phyloP scores from a whole-genome alignment of 78 protist genomes.

The Monosiga brevicollis region DNA sequence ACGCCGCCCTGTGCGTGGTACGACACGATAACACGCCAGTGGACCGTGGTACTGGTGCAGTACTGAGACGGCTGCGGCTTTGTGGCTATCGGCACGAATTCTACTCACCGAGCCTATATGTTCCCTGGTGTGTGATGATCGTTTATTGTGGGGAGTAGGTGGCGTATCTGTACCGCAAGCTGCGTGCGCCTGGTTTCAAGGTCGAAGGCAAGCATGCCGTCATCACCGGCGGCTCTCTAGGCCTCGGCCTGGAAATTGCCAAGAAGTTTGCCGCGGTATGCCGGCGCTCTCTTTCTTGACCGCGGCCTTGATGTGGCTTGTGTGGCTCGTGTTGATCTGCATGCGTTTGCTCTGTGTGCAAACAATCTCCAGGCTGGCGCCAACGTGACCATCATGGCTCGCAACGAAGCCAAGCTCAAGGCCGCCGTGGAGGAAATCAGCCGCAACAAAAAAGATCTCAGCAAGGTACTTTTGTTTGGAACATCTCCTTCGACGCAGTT shows the following conservation, averaged over 20 bases:
- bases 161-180: not conserved
- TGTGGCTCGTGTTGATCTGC: not conserved
- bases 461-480: not conserved
- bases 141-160: no score
- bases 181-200: slow-evolving; percentile 8
- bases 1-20: no score
- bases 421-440: no score
- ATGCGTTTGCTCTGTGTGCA: not conserved
- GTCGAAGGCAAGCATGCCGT: slow-evolving; percentile 37
- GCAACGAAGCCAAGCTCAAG: no score
- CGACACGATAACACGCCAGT: no score
- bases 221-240: slow-evolving; percentile 46
- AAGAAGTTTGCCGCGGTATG: not conserved
- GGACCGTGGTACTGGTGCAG: no score
- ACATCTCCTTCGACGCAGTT: not conserved
- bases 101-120: no score
- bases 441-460: not conserved
- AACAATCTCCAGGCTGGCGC: not conserved
- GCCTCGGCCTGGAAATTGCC: slow-evolving; percentile 36
- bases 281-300: not conserved
- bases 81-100: no score
- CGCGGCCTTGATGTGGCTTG: not conserved
- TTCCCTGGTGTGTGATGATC: no score
- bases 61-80: no score
- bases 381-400: no score